Evolutionary conservation across 805 yeast genomes (phyloP).

Genomic region (Ogataea zsoltii): DNA sequence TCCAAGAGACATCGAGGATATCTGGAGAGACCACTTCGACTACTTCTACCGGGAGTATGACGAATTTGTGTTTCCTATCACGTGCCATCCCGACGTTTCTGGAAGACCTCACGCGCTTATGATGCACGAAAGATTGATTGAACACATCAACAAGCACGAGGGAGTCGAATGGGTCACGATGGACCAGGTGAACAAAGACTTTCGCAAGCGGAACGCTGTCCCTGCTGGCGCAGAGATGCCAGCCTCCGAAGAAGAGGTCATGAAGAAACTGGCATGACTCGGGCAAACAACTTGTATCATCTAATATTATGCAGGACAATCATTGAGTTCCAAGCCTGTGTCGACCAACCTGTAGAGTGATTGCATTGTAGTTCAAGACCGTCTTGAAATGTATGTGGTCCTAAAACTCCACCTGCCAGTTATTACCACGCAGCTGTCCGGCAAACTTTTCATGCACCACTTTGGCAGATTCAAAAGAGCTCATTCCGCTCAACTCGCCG

Average conservation of each 20-base stretch:
- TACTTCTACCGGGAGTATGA: constrained; percentile 40
- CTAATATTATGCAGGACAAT: too few relatives aligned
- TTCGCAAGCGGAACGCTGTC: constrained; percentile 27
- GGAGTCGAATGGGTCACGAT: constrained; percentile 43
- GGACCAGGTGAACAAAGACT: constrained; percentile 37
- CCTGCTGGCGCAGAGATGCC: constrained; percentile 36
- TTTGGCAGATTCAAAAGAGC: constrained; percentile 28
- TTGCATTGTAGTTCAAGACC: too few relatives aligned
- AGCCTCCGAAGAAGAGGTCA: constrained; percentile 14
- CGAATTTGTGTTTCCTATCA: constrained; percentile 39
- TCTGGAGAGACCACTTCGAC: constrained; percentile 41
- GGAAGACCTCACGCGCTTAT: constrained; percentile 38
- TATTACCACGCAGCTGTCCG: constrained; percentile 19
- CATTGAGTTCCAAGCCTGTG: too few relatives aligned
- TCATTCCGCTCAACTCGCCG: constrained; percentile 18
- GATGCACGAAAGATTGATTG: constrained; percentile 40
- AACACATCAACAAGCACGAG: constrained; percentile 37
- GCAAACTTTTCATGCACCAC: constrained; percentile 22
- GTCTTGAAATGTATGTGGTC: too few relatives aligned
- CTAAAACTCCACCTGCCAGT: constrained; percentile 22
- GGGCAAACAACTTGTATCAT: too few relatives aligned
- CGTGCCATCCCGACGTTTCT: constrained; percentile 40
- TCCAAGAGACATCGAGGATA: constrained; percentile 39
- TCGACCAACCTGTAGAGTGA: too few relatives aligned
- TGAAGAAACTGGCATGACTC: background rate